These are phyloP conservation scores for Plasmodium coatneyi DNA, from an alignment of 169 alveolate species.

Conservation along the genomic window DNA sequence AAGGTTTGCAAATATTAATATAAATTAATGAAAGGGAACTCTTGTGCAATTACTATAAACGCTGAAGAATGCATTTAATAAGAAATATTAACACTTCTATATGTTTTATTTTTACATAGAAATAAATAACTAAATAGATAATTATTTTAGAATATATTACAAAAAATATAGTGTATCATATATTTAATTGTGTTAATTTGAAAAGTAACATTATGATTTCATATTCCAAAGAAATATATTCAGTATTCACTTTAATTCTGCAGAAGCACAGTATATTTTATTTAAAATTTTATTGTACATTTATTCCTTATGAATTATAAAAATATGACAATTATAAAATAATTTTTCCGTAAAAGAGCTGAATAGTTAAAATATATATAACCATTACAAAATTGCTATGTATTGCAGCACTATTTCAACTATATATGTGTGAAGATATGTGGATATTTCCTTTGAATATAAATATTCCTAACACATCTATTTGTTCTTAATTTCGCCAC, in stretches of 20 bases:
- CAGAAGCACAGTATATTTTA: background rate
- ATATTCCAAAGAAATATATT: background rate
- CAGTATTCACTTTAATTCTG: background rate
- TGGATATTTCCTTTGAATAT: background rate
- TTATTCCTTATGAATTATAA: background rate
- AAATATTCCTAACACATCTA: background rate
- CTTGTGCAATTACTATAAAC: background rate
- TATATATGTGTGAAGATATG: background rate
- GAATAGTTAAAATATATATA: background rate
- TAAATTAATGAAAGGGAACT: background rate
- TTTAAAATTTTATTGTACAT: background rate
- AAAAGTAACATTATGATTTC: background rate
- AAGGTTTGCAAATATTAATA: background rate
- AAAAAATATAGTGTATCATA: background rate
- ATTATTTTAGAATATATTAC: background rate
- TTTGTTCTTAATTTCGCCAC: background rate
- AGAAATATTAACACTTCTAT: background rate
- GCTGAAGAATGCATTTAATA: background rate
- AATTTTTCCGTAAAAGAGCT: background rate
- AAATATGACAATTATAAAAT: background rate
- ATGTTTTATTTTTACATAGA: background rate
- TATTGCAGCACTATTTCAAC: background rate
- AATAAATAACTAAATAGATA: background rate
- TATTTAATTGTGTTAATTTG: background rate
- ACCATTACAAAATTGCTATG: background rate